These are phyloP conservation scores for Penicillium paneum DNA, from an alignment of 2,329 filamentous ascomycete species.

Conservation along the genomic window DNA sequence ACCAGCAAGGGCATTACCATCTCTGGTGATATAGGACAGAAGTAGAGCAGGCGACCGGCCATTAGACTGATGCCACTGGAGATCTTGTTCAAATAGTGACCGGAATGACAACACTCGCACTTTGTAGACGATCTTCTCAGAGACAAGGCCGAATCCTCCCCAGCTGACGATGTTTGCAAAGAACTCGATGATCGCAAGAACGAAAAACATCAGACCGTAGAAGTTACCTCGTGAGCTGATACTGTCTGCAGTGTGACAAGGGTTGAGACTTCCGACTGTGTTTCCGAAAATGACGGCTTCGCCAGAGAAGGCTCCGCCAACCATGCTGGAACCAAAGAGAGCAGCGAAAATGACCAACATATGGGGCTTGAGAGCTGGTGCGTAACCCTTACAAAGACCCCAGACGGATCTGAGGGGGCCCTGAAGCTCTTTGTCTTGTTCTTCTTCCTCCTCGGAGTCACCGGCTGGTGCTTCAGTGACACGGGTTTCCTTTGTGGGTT, in stretches of 20 bases:
- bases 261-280: conserved; percentile 56
- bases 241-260: conserved; percentile 49
- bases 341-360: conserved; percentile 47
- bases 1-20: conserved; percentile 64
- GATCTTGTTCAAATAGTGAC: conserved; percentile 62
- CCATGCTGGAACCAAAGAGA: conserved; percentile 51
- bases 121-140: conserved; percentile 63
- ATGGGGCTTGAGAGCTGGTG: conserved; percentile 37
- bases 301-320: conserved; percentile 57
- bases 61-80: conserved; percentile 68
- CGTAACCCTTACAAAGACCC: conserved; percentile 28
- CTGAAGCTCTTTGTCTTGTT: conserved; percentile 30
- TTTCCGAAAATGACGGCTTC: conserved; percentile 60
- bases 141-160: conserved; percentile 55
- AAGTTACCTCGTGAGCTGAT: conserved; percentile 53
- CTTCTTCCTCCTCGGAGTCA: conserved; percentile 22
- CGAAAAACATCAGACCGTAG: conserved; percentile 59
- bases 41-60: conserved; percentile 60
- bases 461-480: conserved; percentile 15
- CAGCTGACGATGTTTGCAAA: conserved; percentile 61
- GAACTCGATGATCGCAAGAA: conserved; percentile 59
- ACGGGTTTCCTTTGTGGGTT: conserved; percentile 13
- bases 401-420: conserved; percentile 29
- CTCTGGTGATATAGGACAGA: conserved; percentile 66
- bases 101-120: conserved; percentile 63